phyloP scores from a whole-genome alignment of 768 basidiomycete species.

The Panaeolus cyanescens region DNA sequence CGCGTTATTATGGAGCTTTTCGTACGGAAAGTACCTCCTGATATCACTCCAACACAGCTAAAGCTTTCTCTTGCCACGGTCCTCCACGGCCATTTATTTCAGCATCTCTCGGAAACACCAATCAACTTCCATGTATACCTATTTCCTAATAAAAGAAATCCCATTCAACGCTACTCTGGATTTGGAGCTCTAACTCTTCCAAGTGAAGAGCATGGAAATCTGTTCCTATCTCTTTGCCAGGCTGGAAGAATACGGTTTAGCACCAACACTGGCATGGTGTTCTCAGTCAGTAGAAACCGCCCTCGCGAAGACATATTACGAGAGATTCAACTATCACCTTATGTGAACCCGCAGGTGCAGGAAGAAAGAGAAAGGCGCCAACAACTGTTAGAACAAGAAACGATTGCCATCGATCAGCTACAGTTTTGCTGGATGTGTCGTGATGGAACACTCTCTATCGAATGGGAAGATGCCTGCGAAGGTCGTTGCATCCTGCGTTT shows the following conservation, averaged over 20 bases:
- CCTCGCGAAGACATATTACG: constrained; percentile 38
- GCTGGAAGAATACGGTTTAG: constrained; percentile 1
- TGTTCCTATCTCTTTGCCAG: constrained; percentile 47
- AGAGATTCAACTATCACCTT: constrained; percentile 38
- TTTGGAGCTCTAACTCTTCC: constrained; percentile 53
- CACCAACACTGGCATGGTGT: constrained; percentile 12
- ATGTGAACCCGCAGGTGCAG: constrained; percentile 37
- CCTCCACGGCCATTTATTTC: constrained; percentile 47
- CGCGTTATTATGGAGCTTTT: constrained; percentile 38
- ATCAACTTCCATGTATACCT: constrained; percentile 59
- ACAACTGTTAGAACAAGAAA: constrained; percentile 23
- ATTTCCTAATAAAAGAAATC: constrained; percentile 35
- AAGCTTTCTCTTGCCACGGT: constrained; percentile 38
- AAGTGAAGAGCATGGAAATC: constrained; percentile 32
- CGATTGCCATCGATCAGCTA: constrained; percentile 36
- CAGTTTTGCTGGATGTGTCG: constrained; percentile 67
- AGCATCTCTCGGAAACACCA: constrained; percentile 22
- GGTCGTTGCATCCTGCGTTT: constrained; percentile 34
- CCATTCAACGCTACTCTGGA: constrained; percentile 36
- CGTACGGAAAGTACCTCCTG: constrained; percentile 37
- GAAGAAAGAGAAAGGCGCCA: constrained; percentile 33
- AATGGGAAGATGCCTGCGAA: constrained; percentile 47
- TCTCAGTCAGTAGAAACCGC: constrained; percentile 28
- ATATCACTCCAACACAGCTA: constrained; percentile 29
- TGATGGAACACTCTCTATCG: constrained; percentile 55